Evolutionary conservation across 1,284 basidiomycete species (phyloP).

Genomic region (Meripilus lineatus): DNA sequence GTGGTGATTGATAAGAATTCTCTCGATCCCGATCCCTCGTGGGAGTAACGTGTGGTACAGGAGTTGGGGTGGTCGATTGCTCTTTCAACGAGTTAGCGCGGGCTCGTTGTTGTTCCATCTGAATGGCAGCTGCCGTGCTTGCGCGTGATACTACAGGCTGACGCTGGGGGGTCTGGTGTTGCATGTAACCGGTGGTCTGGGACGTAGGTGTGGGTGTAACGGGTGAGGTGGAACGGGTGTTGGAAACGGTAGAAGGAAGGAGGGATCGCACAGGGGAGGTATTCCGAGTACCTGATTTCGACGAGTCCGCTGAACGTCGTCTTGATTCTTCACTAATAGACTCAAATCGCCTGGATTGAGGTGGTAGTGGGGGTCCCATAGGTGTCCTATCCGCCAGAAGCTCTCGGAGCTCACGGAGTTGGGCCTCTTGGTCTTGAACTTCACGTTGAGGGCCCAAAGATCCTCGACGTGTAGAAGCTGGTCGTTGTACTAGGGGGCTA

Average conservation of each 20-base stretch:
- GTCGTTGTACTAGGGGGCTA: not conserved
- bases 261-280: too few species aligned
- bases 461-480: not conserved
- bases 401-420: not conserved
- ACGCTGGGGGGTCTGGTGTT: slow-evolving; percentile 10
- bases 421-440: too few species aligned
- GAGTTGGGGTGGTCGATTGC: slow-evolving; percentile 1
- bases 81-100: slow-evolving; percentile 8
- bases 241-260: too few species aligned
- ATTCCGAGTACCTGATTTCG: too few species aligned
- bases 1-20: not conserved
- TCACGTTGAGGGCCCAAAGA: too few species aligned
- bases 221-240: slow-evolving; percentile 14
- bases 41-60: slow-evolving; percentile 1
- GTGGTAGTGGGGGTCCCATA: too few species aligned
- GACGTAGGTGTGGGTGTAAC: slow-evolving; percentile 4
- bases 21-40: slow-evolving; percentile 1
- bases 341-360: too few species aligned
- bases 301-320: too few species aligned
- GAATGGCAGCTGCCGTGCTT: slow-evolving; percentile 19
- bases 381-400: not conserved
- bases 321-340: too few species aligned
- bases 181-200: slow-evolving; percentile 1
- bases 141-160: slow-evolving; percentile 16
- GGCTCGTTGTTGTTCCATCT: slow-evolving; percentile 14